These are phyloP conservation scores for Zygosaccharomyces lentus DNA, from an alignment of 805 yeast genomes.

Conservation along the genomic window DNA sequence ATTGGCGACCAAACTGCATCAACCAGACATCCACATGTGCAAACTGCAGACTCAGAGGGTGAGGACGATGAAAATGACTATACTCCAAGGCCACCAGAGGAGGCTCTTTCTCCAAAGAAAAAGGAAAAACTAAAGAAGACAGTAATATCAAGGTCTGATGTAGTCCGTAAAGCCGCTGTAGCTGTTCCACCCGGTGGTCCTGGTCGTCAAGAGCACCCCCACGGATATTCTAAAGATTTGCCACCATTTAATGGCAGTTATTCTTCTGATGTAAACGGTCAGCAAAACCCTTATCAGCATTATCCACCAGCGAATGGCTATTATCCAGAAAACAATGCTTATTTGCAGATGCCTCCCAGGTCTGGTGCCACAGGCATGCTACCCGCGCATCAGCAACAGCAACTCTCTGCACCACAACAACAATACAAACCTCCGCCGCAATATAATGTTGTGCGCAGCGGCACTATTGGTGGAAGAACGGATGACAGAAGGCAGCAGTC, in stretches of 20 bases:
- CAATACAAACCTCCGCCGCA: neutral
- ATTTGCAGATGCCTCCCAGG: neutral
- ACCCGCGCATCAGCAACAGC: neutral
- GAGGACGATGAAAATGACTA: conserved; percentile 17
- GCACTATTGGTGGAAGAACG: conserved; percentile 8
- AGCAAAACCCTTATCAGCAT: neutral
- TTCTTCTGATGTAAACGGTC: neutral
- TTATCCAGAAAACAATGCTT: neutral
- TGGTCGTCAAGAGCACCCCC: neutral
- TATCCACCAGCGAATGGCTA: neutral
- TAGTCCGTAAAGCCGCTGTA: neutral
- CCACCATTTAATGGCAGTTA: neutral
- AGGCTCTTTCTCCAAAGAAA: neutral
- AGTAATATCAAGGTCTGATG: neutral
- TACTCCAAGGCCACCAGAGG: conserved; percentile 7
- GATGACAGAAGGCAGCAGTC: conserved; percentile 13
- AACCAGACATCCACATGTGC: neutral
- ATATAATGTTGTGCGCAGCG: conserved; percentile 7
- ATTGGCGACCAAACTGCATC: neutral
- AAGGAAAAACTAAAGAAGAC: neutral
- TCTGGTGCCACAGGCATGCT: neutral
- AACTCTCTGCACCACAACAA: neutral
- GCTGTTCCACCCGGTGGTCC: neutral
- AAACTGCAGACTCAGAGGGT: neutral
- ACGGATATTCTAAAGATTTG: neutral